Percentiles rank a stretch among this genome's conserved stretches.
Evolutionary conservation across 139 green algal genomes (phyloP).

Genomic region (Auxenochlorella pyrenoidosa): DNA sequence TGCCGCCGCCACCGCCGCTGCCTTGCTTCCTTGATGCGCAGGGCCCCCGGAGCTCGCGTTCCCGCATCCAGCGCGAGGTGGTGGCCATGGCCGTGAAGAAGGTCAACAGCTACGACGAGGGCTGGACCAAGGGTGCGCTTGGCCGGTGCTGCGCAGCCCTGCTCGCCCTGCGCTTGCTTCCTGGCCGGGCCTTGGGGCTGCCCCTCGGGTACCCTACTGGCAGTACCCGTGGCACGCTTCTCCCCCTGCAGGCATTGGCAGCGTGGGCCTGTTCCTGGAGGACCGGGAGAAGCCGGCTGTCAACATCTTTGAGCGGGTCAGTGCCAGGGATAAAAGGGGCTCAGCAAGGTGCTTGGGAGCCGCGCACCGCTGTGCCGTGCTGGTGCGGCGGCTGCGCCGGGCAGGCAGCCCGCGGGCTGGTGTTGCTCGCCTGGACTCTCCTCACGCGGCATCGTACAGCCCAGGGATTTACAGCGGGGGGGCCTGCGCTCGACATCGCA

Average conservation of each 20-base stretch:
- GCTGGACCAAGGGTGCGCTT: slow-evolving; percentile 43
- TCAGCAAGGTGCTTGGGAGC: too few relatives aligned
- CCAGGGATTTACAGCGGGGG: too few relatives aligned
- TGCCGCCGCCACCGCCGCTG: too few relatives aligned
- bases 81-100: slow-evolving; percentile 24
- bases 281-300: slow-evolving; percentile 50
- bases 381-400: background rate
- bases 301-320: slow-evolving; percentile 40
- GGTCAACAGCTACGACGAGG: slow-evolving; percentile 46
- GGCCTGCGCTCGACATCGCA: too few relatives aligned
- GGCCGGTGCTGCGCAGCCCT: background rate
- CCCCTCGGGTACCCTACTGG: too few relatives aligned
- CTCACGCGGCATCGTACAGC: background rate
- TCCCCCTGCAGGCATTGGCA: slow-evolving; percentile 46
- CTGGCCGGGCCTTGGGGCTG: too few relatives aligned
- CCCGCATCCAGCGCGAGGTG: background rate
- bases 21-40: background rate
- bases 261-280: slow-evolving; percentile 56
- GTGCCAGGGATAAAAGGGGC: too few relatives aligned
- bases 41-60: background rate
- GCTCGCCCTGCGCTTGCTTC: too few relatives aligned
- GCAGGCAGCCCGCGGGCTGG: background rate
- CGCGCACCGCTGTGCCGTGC: too few relatives aligned
- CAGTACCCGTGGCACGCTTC: too few relatives aligned
- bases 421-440: too few relatives aligned